Conservation (phyloP, 2,329 filamentous ascomycete species). For the Allantophomopsis cytisporea region DNA sequence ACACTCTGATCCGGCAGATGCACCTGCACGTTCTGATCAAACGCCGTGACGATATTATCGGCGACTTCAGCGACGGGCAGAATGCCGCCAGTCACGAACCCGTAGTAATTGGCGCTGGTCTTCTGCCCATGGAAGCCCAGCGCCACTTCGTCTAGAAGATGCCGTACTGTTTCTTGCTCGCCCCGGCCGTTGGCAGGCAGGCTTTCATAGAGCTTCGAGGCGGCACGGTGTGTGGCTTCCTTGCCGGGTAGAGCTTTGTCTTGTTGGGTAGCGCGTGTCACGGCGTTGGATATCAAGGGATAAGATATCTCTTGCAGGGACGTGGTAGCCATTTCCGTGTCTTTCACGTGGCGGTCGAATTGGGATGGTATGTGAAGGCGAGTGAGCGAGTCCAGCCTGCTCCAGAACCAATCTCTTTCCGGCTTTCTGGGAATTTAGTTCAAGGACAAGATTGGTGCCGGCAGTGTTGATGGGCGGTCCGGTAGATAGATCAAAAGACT, state of each 20-base stretch:
- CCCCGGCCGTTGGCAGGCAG: slow-evolving; percentile 16
- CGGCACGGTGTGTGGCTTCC: background rate
- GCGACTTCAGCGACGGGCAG: slow-evolving; percentile 71
- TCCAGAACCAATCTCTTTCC: no score
- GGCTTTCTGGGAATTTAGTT: no score
- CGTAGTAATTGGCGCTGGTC: slow-evolving; percentile 47
- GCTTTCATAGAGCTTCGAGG: background rate
- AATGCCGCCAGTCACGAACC: slow-evolving; percentile 74
- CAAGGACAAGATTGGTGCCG: no score
- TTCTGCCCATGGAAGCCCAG: slow-evolving; percentile 21
- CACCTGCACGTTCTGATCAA: slow-evolving; percentile 76
- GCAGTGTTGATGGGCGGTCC: no score
- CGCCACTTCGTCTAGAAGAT: slow-evolving; percentile 28
- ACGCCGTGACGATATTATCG: slow-evolving; percentile 68
- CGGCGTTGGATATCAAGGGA: no score
- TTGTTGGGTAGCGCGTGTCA: no score
- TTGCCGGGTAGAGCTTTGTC: background rate
- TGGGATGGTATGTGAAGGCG: no score
- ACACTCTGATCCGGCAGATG: slow-evolving; percentile 68
- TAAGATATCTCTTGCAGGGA: no score
- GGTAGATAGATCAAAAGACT: no score
- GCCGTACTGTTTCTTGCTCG: slow-evolving; percentile 23
- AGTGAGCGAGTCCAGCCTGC: no score
- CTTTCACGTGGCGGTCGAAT: no score
- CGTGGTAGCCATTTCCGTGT: no score